These are phyloP conservation scores for Mortierella alpina DNA, from an alignment of 192 early-diverging fungal species.

Conservation along the genomic window DNA sequence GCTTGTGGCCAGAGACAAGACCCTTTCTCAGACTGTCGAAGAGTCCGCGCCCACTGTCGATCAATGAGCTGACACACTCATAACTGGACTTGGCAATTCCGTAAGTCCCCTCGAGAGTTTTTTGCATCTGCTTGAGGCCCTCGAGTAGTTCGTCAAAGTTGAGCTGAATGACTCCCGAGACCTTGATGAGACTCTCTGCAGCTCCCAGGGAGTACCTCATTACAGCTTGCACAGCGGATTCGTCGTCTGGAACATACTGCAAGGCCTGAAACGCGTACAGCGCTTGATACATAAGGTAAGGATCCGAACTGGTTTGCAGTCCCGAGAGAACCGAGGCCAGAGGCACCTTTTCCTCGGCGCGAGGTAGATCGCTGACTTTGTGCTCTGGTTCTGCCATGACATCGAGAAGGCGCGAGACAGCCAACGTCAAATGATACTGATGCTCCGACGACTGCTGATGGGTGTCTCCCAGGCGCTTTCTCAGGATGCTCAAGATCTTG, in stretches of 20 bases:
- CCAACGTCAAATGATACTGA: background rate
- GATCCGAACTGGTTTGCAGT: background rate
- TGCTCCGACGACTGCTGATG: background rate
- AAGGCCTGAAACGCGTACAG: background rate
- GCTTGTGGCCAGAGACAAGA: background rate
- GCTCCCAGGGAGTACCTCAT: background rate
- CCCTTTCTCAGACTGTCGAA: background rate
- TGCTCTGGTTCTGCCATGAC: background rate
- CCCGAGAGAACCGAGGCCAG: background rate
- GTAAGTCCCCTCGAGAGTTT: no score
- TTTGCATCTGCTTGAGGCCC: background rate
- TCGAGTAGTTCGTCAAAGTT: background rate
- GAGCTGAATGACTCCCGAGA: background rate
- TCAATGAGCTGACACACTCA: background rate
- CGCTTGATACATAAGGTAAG: slow-evolving; percentile 7
- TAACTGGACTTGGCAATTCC: background rate
- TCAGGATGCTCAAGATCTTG: background rate
- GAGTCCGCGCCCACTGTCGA: background rate
- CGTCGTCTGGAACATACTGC: slow-evolving; percentile 6
- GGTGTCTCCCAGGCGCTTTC: background rate
- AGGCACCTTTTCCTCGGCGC: background rate
- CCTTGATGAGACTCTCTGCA: background rate
- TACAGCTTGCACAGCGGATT: background rate
- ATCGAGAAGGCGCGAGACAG: slow-evolving; percentile 4
- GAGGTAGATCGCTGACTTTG: slow-evolving; percentile 1